Evolutionary conservation across 1,284 basidiomycete species (phyloP), one percentile per base, ranked within the genome.

Genomic region (Rhodotorula sp.): DNA sequence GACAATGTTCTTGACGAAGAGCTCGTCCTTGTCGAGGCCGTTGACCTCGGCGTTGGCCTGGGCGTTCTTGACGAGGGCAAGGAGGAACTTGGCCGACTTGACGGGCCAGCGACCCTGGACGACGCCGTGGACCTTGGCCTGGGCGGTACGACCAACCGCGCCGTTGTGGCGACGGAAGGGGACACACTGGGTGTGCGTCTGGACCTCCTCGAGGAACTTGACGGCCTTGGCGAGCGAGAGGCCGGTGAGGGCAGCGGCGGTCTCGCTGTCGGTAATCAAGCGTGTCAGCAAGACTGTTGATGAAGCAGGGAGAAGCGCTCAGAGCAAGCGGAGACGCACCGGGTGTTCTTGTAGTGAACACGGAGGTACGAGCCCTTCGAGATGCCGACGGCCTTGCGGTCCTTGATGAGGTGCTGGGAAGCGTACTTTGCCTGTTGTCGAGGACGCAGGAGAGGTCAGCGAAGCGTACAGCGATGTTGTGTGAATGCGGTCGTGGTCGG

Each of bases 281-380:
- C 31, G 1, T 13, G 67, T 58, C 48, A 31, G 61, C 28, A 56
- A 28, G 52, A 9, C 24, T n/a, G 10, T 57, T 9, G 20, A 31
- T 30, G 13, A 11, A 15, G n/a, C 50, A 22, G 11, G 47, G 3
- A 18, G 40, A n/a, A 13, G n/a, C n/a, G n/a, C n/a, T n/a, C n/a
- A n/a, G n/a, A n/a, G n/a, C n/a, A 26, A 31, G 16, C 2, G 26
- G 0, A 88, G 68, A 95, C 92, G 83, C 93, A 93, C 78, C 94
- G 91, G 88, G 97, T 98, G 88, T 99, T 99, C 90, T 99, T 99
- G 89, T 97, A 99, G 86, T 99, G 96, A 70, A 95, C 96, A 78
- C 94, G 91, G 80, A 98, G 88, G 86, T 98, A 96, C 46, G 71
- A 66, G 30, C 75, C 73, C 67, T 69, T 71, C 58, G 72, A 73